A percentile compares a stretch with the other conserved stretches of the same genome.
Conservation (phyloP, 441 rosid species). For the Bruguiera hainesii region DNA sequence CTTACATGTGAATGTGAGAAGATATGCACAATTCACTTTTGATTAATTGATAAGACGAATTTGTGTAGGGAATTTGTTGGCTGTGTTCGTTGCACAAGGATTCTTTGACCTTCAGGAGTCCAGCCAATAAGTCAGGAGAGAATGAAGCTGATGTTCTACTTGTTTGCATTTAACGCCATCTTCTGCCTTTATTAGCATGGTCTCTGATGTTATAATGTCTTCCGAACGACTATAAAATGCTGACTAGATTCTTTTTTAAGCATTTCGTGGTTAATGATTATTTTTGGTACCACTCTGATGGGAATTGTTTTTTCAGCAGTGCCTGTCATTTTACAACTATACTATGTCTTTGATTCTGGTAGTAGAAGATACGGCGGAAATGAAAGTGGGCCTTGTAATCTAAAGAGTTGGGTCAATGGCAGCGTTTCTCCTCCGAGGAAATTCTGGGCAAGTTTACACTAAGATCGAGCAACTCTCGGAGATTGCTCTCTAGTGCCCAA, state of each 20-base stretch:
- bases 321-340: slow-evolving; percentile 28
- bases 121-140: slow-evolving; percentile 99
- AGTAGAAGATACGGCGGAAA: slow-evolving; percentile 49
- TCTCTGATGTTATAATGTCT: background rate
- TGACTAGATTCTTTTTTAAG: background rate
- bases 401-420: slow-evolving; percentile 36
- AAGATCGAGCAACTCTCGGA: too few relatives aligned
- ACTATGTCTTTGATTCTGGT: slow-evolving; percentile 25
- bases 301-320: slow-evolving; percentile 31
- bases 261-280: background rate
- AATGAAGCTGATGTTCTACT: slow-evolving; percentile 49
- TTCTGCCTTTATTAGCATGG: background rate
- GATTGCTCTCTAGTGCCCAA: too few relatives aligned
- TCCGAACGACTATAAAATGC: background rate
- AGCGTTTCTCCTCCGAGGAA: too few relatives aligned
- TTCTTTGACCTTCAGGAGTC: slow-evolving; percentile 88
- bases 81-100: slow-evolving; percentile 95
- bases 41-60: background rate
- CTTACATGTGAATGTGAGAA: background rate
- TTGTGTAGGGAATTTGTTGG: slow-evolving; percentile 79
- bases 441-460: too few relatives aligned
- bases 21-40: background rate
- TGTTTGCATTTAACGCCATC: background rate
- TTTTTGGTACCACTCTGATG: slow-evolving; percentile 4
- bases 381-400: slow-evolving; percentile 38